Base-by-base conservation (phyloP, 2,329 filamentous ascomycete genomes). In the Scedosporium apiospermum region DNA sequence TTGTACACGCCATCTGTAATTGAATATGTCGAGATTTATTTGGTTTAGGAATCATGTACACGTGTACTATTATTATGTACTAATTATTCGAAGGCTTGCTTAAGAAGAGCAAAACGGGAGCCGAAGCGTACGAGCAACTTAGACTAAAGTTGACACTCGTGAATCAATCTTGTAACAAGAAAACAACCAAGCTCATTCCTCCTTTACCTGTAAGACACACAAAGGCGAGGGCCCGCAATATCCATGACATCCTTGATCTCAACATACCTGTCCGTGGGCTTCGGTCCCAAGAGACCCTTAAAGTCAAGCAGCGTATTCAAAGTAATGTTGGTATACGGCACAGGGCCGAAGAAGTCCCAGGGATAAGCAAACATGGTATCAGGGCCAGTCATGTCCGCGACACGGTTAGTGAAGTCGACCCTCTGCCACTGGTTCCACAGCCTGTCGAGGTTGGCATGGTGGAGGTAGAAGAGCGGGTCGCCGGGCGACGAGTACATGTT, bases 301-400 rank as follows among this genome's bases (percentile, higher is more conserved):
- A 38, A 61, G 14, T 61, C 60, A 7, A 61, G 64, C 49, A 18
- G 30, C 10, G 34, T 63, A 7, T 72, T 66, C 21, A 74, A 65
- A 3, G 72, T 74, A 63, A 74, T 65, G 63, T 74, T 74, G 58
- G 67, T 66, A 62, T 74, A 73, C 4, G 69, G 64, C 9, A 68
- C 64, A 7, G 70, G 67, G 34, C 71, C 69, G 49, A 71, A 71
- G 65, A 68, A 73, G 64, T 72, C 65, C 62, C 69, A 73, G 1
- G 71, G 71, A 51, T 71, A 73, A 3, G 69, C 72, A 53, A 64
- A 73, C 64, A 69, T 67, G 3, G 67, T 70, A 63, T 74, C 72
- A 4, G 72, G 72, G 0, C 73, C 72, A 57, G 66, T 66, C 46
- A 74, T 71, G 46, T 72, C 71, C 6, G 23, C 58, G n/a, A 67